Base-by-base conservation (phyloP, 169 alveolate species). In the Plasmodium adleri region DNA sequence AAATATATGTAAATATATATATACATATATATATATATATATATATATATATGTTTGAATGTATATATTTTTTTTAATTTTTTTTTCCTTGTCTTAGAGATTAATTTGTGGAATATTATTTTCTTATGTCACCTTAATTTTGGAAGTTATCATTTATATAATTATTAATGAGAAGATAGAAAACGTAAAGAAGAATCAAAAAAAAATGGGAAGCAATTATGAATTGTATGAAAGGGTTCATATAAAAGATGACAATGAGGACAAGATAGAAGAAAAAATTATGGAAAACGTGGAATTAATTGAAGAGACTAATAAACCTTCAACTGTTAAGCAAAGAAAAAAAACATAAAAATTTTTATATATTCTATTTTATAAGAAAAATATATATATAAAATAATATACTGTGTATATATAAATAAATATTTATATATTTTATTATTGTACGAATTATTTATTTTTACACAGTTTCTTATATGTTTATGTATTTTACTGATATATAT, bases 81-180 rank as follows among this genome's bases (percentile, higher is more conserved):
- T 28, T 28, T 72, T 54, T 24, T 50, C 32, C 52, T 5, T 63
- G 24, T 67, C 10, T 12, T 49, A 75, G 88, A 6, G 88, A 20
- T 50, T 75, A 39, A 75, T 75, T 50, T 78, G 90, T 28, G 78
- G 90, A 17, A 78, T 78, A 22, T 17, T 78, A n/a, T 78, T 78
- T 70, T 78, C 88, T 3, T 75, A 75, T 54, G 43, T 75, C 54
- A 75, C 88, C 15, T 56, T 75, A 66, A 75, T 75, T 17, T 49
- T 75, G 22, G 88, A 75, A 63, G 88, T 75, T 17, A 75, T 75
- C 2, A 75, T 75, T 54, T 75, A 62, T 63, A 75, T 75, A 75
- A 49, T 75, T 20, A 75, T 75, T 3, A 75, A 75, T 52, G 88
- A 75, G 22, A 75, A 75, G 32, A 50, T 75, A 17, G 74, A 62